These are phyloP conservation scores for Lagenaria siceraria DNA, from an alignment of 306 rosid genomes.

Conservation along the genomic window DNA sequence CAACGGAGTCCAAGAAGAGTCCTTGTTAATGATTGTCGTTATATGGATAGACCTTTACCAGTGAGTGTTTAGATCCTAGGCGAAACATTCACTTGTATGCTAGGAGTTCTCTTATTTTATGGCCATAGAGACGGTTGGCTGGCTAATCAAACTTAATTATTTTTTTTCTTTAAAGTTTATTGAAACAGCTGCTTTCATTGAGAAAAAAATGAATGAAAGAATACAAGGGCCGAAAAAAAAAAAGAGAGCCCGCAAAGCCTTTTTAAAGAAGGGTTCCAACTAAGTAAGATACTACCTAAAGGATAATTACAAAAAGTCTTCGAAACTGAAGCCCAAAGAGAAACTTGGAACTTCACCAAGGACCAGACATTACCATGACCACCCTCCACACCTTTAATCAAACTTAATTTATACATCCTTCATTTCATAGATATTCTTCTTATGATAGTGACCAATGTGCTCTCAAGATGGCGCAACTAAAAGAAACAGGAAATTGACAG, in stretches of 20 bases:
- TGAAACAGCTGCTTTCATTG: too few relatives aligned
- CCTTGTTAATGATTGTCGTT: background rate
- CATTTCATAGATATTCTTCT: background rate
- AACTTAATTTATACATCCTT: background rate
- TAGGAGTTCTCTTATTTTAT: background rate
- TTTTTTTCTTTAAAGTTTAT: too few relatives aligned
- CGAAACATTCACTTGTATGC: background rate
- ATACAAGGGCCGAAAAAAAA: too few relatives aligned
- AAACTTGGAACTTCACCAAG: too few relatives aligned
- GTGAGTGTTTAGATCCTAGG: background rate
- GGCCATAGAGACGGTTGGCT: background rate
- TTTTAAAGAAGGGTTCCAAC: too few relatives aligned
- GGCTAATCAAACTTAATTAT: background rate
- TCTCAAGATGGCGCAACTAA: background rate
- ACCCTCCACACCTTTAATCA: background rate
- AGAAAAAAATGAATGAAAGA: too few relatives aligned
- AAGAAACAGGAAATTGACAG: background rate
- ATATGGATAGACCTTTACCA: background rate
- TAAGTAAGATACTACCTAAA: too few relatives aligned
- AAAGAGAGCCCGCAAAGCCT: too few relatives aligned
- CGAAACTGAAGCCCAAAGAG: too few relatives aligned
- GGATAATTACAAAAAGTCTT: too few relatives aligned
- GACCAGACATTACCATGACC: too few relatives aligned
- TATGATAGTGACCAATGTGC: background rate
- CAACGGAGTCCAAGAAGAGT: background rate